Evolutionary conservation across 345 rosid species (phyloP).

Genomic region (Moricandia arvensis): DNA sequence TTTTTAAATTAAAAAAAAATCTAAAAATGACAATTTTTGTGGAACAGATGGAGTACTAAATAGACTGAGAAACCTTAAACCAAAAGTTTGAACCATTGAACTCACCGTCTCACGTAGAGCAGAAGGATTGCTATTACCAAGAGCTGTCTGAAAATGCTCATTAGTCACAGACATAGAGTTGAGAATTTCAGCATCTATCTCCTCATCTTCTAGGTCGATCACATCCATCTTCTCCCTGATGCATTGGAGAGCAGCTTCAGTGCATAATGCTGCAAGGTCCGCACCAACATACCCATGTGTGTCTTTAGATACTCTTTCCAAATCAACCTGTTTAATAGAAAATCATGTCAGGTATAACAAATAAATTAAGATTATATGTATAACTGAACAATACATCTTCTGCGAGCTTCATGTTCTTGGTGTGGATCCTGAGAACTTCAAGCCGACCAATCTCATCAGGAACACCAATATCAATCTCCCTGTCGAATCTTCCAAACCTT

Average conservation of each 20-base stretch:
- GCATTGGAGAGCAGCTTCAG: conserved; percentile 73
- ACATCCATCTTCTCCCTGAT: conserved; percentile 80
- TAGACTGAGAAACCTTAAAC: not conserved
- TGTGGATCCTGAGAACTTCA: conserved; percentile 94
- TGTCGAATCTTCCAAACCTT: conserved; percentile 88
- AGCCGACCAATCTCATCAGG: conserved; percentile 98
- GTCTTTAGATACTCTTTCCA: conserved; percentile 59
- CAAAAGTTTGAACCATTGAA: not conserved
- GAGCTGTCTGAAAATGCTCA: conserved; percentile 71
- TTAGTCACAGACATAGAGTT: conserved; percentile 70
- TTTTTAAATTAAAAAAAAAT: too few relatives aligned
- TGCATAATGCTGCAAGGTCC: conserved; percentile 70
- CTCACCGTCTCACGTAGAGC: conserved; percentile 72
- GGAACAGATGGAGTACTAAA: not conserved
- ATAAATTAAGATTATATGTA: not conserved
- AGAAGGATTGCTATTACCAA: conserved; percentile 68
- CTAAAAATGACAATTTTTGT: too few relatives aligned
- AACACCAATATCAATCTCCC: conserved; percentile 93
- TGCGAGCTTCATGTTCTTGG: conserved; percentile 96
- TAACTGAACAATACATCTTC: conserved; percentile 61
- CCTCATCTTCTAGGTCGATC: conserved; percentile 63
- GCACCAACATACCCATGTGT: conserved; percentile 69
- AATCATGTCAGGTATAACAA: not conserved
- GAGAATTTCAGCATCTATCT: conserved; percentile 67
- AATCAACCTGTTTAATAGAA: conserved; percentile 40